Conservation (phyloP, 192 early-diverging fungal genomes). For the Podila verticillata region DNA sequence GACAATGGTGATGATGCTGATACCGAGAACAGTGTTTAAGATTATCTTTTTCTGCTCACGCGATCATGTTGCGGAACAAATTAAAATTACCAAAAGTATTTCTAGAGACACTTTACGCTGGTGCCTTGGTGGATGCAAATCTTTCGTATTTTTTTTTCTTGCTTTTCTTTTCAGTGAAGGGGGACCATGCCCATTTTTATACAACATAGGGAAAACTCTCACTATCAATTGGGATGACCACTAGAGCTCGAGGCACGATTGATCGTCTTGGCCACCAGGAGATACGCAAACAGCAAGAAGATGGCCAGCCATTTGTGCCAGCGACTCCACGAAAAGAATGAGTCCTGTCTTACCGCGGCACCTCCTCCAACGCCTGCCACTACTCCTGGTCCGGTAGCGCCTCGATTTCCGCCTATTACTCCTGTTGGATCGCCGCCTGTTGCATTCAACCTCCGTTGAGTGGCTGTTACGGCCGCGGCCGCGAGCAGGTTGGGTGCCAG, state of each 20-base stretch:
- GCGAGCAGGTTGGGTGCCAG: too few species aligned
- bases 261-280: conserved; percentile 61
- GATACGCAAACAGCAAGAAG: conserved; percentile 65
- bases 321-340: conserved; percentile 52
- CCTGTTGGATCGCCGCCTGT: neutral
- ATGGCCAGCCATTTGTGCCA: conserved; percentile 68
- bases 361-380: conserved; percentile 36
- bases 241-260: conserved; percentile 29
- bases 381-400: conserved; percentile 4
- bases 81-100: too few species aligned
- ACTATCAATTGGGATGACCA: neutral
- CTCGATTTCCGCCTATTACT: conserved; percentile 6
- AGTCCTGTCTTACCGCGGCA: conserved; percentile 27
- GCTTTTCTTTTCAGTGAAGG: too few species aligned
- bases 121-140: too few species aligned
- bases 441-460: neutral
- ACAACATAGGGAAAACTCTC: neutral
- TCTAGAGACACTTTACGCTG: too few species aligned
- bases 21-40: conserved; percentile 42
- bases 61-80: too few species aligned
- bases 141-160: too few species aligned
- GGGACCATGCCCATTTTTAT: too few species aligned
- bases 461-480: conserved; percentile 3
- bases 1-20: conserved; percentile 55
- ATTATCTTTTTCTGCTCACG: neutral